Evolutionary conservation across 495 filamentous ascomycete genomes (phyloP), one percentile per base, ranked within the genome.

Genomic region (Talaromyces borbonicus): DNA sequence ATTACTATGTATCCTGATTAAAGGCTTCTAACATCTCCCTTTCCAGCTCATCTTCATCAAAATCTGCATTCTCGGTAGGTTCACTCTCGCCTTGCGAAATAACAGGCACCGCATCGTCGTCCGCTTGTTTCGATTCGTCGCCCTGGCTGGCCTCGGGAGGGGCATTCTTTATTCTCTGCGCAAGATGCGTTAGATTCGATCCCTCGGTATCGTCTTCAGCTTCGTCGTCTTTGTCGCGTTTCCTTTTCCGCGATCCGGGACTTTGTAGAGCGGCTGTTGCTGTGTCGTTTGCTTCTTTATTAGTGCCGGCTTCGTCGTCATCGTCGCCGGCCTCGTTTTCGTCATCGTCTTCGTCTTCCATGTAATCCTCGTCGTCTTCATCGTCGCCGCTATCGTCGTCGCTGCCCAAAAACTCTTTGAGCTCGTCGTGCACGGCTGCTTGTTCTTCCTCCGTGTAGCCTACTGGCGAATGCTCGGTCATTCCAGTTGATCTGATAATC

Each of bases 381-480:
- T 56, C 52, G 19, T 77, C 75, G 50, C 66, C 74, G 18, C 80
- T 81, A 38, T 79, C 82, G 36, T 79, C 79, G 15, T 81, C 78
- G 18, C 72, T 77, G 9, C 74, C 83, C 49, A 92, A 66, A 52
- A 92, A 93, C 14, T 89, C 86, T 32, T 79, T 73, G 4, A 92
- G 62, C 55, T 93, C 88, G 39, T 83, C 81, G 50, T 87, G 80
- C 9, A 83, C 56, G 8, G 49, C 69, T 8, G 63, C 61, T 49
- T 66, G 65, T 43, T 79, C 71, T 7, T 76, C 59, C 5, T 63
- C 66, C 20, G 68, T 70, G 49, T 52, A 71, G 16, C 67, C 63
- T 8, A 69, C 68, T 12, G 48, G 62, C 16, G 57, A 70, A 18
- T 51, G 46, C 36, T 63, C 53, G 7, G 53, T 56, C 15, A 71